Evolutionary conservation across 257 asterid species (phyloP).

Genomic region (Primulina eburnea): DNA sequence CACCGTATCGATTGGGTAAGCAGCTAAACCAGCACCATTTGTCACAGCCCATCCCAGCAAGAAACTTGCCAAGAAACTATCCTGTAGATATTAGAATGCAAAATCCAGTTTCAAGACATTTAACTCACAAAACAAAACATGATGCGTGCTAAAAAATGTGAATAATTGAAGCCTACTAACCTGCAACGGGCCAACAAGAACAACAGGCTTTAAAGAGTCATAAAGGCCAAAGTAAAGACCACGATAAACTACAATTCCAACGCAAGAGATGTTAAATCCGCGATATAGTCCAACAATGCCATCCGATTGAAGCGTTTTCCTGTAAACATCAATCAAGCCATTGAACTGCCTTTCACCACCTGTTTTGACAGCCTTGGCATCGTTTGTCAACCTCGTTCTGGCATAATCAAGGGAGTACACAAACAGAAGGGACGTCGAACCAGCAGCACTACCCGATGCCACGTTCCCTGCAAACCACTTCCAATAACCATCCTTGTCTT

Average conservation of each 20-base stretch:
- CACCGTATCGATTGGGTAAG: conserved; percentile 15
- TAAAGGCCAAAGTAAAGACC: conserved; percentile 50
- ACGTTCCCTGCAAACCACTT: conserved; percentile 29
- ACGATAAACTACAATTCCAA: conserved; percentile 47
- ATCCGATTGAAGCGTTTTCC: conserved; percentile 39
- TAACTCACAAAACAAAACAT: background rate
- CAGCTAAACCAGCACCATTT: conserved; percentile 25
- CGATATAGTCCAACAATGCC: conserved; percentile 49
- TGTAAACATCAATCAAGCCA: conserved; percentile 47
- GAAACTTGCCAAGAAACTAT: conserved; percentile 26
- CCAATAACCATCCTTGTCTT: conserved; percentile 36
- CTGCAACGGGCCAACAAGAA: conserved; percentile 38
- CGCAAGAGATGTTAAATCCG: conserved; percentile 47
- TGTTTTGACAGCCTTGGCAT: conserved; percentile 42
- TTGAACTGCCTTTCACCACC: conserved; percentile 21
- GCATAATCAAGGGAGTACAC: conserved; percentile 49
- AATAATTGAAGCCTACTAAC: conserved; percentile 5
- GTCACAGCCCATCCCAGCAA: conserved; percentile 30
- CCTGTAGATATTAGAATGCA: conserved; percentile 14
- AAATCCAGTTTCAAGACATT: background rate
- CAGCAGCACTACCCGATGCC: conserved; percentile 53
- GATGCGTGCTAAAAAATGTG: too few relatives aligned
- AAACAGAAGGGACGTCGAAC: conserved; percentile 45
- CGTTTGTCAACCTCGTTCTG: conserved; percentile 43
- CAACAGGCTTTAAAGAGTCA: conserved; percentile 44